Base-by-base conservation (phyloP, 352 stramenopile species). In the Pythium sukuiense region DNA sequence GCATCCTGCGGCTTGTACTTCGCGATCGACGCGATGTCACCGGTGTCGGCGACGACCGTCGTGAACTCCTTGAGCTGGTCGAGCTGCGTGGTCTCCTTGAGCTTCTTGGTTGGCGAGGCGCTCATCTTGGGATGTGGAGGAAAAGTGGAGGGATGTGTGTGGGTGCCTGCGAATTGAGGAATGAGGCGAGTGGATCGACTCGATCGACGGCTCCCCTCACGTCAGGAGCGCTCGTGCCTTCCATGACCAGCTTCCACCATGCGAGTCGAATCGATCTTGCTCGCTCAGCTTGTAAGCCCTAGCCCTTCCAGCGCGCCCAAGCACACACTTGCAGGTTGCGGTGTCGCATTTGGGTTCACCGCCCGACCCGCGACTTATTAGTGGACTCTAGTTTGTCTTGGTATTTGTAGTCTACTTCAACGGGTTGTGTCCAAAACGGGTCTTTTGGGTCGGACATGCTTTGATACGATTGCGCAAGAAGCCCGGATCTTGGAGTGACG, bases 11-110 rank as follows among this genome's bases (percentile, higher is more conserved):
- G 96, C 74, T 93, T 93, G 80, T 87, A 96, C 77, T 95, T 95
- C 72, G 89, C 87, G 60, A 95, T 97, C 65, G 88, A 92, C 67
- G 80, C 79, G 65, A 97, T 89, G 77, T 99, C 98, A 52, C 98
- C 98, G 56, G 97, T 99, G 83, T 99, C 98, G 33, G 95, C 95
- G 37, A 99, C 98, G 46, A 99, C 92, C 29, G 96, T 98, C 30
- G 97, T 99, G 61, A 99, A 85, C 73, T 97, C 76, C 76, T 98
- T 98, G 26, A 99, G 87, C 77, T 98, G 87, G 69, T 99, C 96
- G 33, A 98, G 84, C 70, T 96, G 87, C 71, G 84, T 82, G 64
- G 74, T 72, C 59, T 87, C 79, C 73, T 86, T 86, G 24, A 82
- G 43, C 74, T 91, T 93, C 82, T 93, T 93, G 74, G 77, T 83